phyloP scores from a whole-genome alignment of 2,329 filamentous ascomycete genomes.

The Apiospora malaysiana region DNA sequence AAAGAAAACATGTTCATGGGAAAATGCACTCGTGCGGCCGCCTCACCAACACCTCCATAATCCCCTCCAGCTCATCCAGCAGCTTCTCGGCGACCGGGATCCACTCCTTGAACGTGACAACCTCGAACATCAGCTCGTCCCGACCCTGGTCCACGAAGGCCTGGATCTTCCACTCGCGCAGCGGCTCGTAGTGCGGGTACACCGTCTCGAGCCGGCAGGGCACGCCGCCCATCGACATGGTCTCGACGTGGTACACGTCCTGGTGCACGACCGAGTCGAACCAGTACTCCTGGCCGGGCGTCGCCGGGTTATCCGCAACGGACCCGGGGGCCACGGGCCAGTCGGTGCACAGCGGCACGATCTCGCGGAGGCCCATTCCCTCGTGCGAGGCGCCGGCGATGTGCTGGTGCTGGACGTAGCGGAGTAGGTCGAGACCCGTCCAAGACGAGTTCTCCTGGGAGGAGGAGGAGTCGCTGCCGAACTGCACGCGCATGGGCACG shows the following conservation, averaged over 20 bases:
- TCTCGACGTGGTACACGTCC: conserved; percentile 66
- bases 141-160: conserved; percentile 55
- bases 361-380: conserved; percentile 59
- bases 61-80: conserved; percentile 54
- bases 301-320: background rate
- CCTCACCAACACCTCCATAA: conserved; percentile 47
- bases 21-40: conserved; percentile 32
- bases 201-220: conserved; percentile 59
- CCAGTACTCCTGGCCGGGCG: conserved; percentile 37
- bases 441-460: conserved; percentile 45
- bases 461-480: conserved; percentile 43
- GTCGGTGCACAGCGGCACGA: conserved; percentile 53
- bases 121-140: conserved; percentile 59
- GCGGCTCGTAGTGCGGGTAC: conserved; percentile 62
- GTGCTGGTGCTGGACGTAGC: conserved; percentile 62
- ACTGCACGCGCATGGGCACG: conserved; percentile 65
- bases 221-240: conserved; percentile 47
- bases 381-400: conserved; percentile 61
- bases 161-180: conserved; percentile 66
- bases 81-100: conserved; percentile 55
- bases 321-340: conserved; percentile 44
- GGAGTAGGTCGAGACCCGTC: conserved; percentile 59
- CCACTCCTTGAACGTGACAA: conserved; percentile 66
- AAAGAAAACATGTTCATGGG: background rate
- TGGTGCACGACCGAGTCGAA: conserved; percentile 65